phyloP scores from a whole-genome alignment of 345 rosid genomes.

The Aquilaria sinensis region DNA sequence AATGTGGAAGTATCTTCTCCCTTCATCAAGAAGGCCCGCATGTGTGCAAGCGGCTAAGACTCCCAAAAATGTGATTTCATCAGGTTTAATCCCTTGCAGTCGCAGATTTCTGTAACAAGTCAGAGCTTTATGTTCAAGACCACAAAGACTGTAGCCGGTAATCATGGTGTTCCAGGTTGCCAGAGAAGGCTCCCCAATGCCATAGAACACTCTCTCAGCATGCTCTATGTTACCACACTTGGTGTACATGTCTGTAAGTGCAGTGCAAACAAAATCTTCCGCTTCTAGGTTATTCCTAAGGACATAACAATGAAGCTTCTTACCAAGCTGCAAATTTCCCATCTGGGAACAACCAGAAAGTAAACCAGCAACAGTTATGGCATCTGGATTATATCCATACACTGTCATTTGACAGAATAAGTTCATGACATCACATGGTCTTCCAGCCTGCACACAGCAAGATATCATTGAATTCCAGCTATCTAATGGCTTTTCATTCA shows the following conservation, averaged over 20 bases:
- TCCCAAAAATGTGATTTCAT: constrained; percentile 73
- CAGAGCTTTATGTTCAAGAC: constrained; percentile 53
- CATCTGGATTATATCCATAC: constrained; percentile 45
- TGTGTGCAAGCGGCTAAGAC: constrained; percentile 67
- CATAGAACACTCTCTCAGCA: constrained; percentile 57
- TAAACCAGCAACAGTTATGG: constrained; percentile 53
- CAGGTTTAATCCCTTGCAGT: constrained; percentile 47
- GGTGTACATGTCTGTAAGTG: constrained; percentile 75
- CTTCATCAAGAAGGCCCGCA: constrained; percentile 63
- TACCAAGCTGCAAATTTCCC: constrained; percentile 51
- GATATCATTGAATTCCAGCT: constrained; percentile 90
- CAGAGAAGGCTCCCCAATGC: constrained; percentile 40
- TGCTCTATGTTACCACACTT: constrained; percentile 58
- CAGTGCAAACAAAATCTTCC: constrained; percentile 70
- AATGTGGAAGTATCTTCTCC: constrained; percentile 41
- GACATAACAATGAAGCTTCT: constrained; percentile 47
- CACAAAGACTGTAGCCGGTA: constrained; percentile 61
- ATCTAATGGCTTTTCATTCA: constrained; percentile 41
- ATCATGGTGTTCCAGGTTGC: constrained; percentile 81
- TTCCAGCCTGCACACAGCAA: constrained; percentile 67
- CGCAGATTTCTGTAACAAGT: constrained; percentile 39
- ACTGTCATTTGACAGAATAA: constrained; percentile 51
- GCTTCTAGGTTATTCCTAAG: constrained; percentile 43
- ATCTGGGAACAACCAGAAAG: constrained; percentile 73
- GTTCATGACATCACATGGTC: constrained; percentile 41